phyloP scores from a whole-genome alignment of 352 stramenopile species.

The Peronosclerospora sorghi region DNA sequence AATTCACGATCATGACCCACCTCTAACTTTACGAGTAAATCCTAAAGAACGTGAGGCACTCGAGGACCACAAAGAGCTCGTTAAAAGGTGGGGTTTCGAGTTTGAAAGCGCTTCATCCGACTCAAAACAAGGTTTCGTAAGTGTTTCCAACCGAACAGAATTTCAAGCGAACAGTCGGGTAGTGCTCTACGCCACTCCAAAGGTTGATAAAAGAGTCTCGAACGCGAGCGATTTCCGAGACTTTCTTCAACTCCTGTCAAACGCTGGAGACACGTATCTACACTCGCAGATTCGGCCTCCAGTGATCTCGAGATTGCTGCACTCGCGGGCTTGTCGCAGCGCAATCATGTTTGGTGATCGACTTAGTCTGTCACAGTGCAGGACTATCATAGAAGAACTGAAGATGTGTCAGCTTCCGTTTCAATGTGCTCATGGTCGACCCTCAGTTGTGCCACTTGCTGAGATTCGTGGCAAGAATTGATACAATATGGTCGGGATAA shows the following conservation, averaged over 20 bases:
- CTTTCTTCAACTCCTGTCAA: conserved; percentile 61
- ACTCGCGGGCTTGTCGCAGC: conserved; percentile 84
- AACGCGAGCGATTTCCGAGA: conserved; percentile 72
- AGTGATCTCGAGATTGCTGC: conserved; percentile 71
- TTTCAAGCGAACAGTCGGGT: conserved; percentile 6
- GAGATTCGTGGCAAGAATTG: conserved; percentile 30
- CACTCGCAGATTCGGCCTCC: conserved; percentile 38
- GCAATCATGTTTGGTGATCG: conserved; percentile 90
- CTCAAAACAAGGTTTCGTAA: not conserved
- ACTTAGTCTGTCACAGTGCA: conserved; percentile 56
- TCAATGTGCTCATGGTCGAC: conserved; percentile 84
- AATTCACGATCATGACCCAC: conserved; percentile 33
- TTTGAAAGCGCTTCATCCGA: conserved; percentile 24
- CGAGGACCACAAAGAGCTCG: conserved; percentile 27
- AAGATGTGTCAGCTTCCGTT: conserved; percentile 79
- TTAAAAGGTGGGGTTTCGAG: conserved; percentile 78
- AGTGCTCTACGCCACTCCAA: conserved; percentile 35
- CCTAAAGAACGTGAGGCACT: conserved; percentile 35
- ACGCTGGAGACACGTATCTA: conserved; percentile 9
- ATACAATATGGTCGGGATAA: too few species aligned
- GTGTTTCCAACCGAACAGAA: not conserved
- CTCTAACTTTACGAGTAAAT: conserved; percentile 51
- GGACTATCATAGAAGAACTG: conserved; percentile 58
- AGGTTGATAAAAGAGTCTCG: conserved; percentile 59
- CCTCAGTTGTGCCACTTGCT: conserved; percentile 80